A percentile compares a stretch with the other conserved stretches of the same genome.
phyloP scores from a whole-genome alignment of 106 monocot genomes.

The Hemerocallis citrina region DNA sequence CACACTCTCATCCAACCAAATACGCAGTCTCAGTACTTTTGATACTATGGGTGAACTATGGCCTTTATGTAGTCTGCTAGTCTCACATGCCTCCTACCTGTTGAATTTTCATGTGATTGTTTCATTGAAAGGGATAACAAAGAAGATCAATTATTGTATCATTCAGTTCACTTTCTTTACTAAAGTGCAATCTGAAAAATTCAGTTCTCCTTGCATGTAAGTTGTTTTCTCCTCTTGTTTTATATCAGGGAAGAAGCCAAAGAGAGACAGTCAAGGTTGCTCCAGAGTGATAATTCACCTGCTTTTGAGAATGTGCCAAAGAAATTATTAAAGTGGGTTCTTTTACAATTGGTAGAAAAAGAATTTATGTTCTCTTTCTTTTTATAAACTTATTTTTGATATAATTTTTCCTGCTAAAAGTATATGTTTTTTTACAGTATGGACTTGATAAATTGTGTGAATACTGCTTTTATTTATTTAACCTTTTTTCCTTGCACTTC shows the following conservation, averaged over 20 bases:
- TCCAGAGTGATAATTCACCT: conserved; percentile 11
- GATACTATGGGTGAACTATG: too few relatives aligned
- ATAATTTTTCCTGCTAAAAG: neutral
- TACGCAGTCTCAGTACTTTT: too few relatives aligned
- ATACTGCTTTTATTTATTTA: neutral
- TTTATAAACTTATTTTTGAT: neutral
- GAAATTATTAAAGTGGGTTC: conserved; percentile 56
- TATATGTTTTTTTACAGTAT: neutral
- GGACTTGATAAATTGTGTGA: neutral
- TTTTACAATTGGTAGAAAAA: neutral
- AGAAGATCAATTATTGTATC: too few relatives aligned
- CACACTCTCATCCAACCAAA: too few relatives aligned
- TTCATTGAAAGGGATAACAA: too few relatives aligned
- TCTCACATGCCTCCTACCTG: too few relatives aligned
- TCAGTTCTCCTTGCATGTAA: too few relatives aligned
- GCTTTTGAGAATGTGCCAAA: conserved; percentile 28
- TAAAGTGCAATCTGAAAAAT: too few relatives aligned
- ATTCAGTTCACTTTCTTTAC: too few relatives aligned
- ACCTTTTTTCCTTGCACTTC: neutral
- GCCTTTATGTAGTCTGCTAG: too few relatives aligned
- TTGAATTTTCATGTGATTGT: too few relatives aligned
- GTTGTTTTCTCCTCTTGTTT: neutral
- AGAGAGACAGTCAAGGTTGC: conserved; percentile 45
- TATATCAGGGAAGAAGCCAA: conserved; percentile 72
- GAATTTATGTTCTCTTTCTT: neutral